Evolutionary conservation across 164 flowering plant genomes (phyloP).

Genomic region (Stephania japonica): DNA sequence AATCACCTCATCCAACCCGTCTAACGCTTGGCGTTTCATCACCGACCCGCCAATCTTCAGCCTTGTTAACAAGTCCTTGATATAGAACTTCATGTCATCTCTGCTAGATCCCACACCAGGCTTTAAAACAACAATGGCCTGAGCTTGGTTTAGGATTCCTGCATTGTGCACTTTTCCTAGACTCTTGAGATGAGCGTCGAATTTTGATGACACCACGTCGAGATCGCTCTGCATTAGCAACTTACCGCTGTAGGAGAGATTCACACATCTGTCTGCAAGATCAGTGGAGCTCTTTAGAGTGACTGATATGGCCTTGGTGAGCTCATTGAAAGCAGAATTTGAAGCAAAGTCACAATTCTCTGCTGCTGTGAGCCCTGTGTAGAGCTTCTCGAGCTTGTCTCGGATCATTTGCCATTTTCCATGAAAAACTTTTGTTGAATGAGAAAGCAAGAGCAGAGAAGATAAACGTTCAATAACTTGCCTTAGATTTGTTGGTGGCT

Average conservation of each 20-base stretch:
- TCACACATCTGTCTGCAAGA: constrained; percentile 57
- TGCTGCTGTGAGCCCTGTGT: constrained; percentile 42
- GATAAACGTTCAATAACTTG: constrained; percentile 34
- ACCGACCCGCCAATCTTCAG: constrained; percentile 59
- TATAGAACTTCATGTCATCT: constrained; percentile 73
- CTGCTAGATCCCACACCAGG: constrained; percentile 50
- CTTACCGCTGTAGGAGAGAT: constrained; percentile 75
- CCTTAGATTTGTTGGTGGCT: constrained; percentile 23
- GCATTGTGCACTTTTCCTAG: constrained; percentile 44
- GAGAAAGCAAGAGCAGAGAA: constrained; percentile 49
- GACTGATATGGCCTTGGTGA: constrained; percentile 24
- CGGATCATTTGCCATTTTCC: constrained; percentile 73
- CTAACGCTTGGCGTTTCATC: constrained; percentile 67
- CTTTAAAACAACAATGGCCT: constrained; percentile 65
- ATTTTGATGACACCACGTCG: constrained; percentile 42
- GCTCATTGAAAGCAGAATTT: constrained; percentile 14
- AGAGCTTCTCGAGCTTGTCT: constrained; percentile 64
- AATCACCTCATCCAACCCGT: constrained; percentile 34
- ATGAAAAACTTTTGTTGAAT: constrained; percentile 52
- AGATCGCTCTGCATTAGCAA: constrained; percentile 94
- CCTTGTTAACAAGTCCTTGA: constrained; percentile 60
- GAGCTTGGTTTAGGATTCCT: constrained; percentile 41
- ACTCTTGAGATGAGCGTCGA: constrained; percentile 44
- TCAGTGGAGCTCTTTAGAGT: constrained; percentile 42
- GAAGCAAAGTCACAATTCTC: constrained; percentile 36